These are phyloP conservation scores for Lactarius akahatsu DNA, from an alignment of 768 basidiomycete genomes.

Conservation along the genomic window DNA sequence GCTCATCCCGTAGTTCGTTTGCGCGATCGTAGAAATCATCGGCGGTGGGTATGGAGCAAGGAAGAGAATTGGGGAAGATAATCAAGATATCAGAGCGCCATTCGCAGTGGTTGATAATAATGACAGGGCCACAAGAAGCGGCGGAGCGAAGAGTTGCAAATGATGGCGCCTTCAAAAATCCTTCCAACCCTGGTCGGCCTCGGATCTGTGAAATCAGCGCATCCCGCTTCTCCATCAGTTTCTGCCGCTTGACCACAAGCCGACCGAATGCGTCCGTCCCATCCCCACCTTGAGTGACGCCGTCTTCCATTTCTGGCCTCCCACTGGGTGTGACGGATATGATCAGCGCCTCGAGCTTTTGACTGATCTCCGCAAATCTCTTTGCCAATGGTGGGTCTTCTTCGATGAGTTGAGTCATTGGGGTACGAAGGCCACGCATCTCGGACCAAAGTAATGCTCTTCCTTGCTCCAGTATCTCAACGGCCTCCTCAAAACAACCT, in stretches of 20 bases:
- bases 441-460: slow-evolving; percentile 10
- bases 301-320: neutral
- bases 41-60: neutral
- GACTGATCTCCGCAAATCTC: neutral
- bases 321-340: neutral
- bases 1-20: neutral
- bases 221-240: slow-evolving; percentile 7
- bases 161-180: slow-evolving; percentile 2
- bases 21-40: slow-evolving; percentile 2
- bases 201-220: neutral
- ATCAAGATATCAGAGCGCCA: slow-evolving; percentile 14
- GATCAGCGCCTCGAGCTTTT: neutral
- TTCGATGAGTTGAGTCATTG: neutral
- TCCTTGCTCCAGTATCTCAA: slow-evolving; percentile 19
- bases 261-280: neutral
- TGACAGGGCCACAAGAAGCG: slow-evolving; percentile 8
- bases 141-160: neutral
- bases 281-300: neutral
- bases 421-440: slow-evolving; percentile 9
- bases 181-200: neutral
- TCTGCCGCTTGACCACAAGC: neutral
- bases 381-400: neutral
- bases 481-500: slow-evolving; percentile 11
- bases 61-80: neutral
- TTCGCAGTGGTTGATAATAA: slow-evolving; percentile 4